Base-by-base conservation (phyloP, 768 basidiomycete genomes). In the Suillus sp. region DNA sequence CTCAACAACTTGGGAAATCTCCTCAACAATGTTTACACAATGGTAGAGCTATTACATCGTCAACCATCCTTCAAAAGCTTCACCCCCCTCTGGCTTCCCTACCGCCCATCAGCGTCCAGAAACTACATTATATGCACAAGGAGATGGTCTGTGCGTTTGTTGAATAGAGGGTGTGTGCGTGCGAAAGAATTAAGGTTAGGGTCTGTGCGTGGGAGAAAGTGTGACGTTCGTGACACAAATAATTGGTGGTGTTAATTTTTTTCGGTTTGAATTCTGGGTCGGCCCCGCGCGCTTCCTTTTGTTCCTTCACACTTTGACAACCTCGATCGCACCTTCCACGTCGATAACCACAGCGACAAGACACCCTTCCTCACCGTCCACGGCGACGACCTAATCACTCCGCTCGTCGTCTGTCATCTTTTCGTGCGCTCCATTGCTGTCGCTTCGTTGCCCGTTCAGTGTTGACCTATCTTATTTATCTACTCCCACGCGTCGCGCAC, bases 221-320 rank as follows among this genome's bases (percentile, higher is more conserved):
- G 76, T 74, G 71, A 73, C 73, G 45, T 48, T 68, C 69, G 74
- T 74, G 72, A 77, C 74, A 70, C 70, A 75, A 74, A 74, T 75
- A 77, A 65, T 77, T 77, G 74, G 71, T 70, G 67, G 75, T 77
- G 75, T 76, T 78, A 70, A 71, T 62, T 76, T 77, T 77, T 75
- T 75, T 74, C 66, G 64, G 75, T 70, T 71, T 70, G 73, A 76
- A 73, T 67, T 75, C 74, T 76, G 72, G 61, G 75, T 79, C 79
- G 79, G 78, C 76, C 77, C 74, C 78, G 77, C 74, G 75, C 78
- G 76, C 77, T 79, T 78, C 77, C 76, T 78, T 70, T 74, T 75
- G 66, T 71, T 74, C 78, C 75, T 77, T 79, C 77, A 74, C 78
- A 75, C 74, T 68, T 75, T 75, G 74, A 75, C 73, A 72, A 77